These are phyloP conservation scores for Hyaloscypha bicolor DNA, from an alignment of 495 filamentous ascomycete genomes.

Conservation along the genomic window DNA sequence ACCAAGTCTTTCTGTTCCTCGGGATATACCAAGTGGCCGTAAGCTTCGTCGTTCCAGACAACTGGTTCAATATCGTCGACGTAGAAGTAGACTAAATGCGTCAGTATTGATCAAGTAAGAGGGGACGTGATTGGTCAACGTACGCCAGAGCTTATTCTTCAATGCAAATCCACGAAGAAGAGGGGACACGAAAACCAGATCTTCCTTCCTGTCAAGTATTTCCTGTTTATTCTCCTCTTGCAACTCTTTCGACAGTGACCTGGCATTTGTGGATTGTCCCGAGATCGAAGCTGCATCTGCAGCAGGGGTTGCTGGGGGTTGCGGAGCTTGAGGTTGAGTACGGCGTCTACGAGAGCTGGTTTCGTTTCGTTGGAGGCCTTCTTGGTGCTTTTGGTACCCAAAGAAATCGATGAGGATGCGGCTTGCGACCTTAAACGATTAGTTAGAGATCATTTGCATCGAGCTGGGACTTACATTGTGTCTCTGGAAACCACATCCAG, in stretches of 20 bases:
- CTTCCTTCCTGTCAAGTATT: conserved; percentile 24
- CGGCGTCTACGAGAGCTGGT: neutral
- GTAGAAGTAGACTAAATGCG: conserved; percentile 40
- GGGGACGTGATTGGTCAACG: conserved; percentile 15
- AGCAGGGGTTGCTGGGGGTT: neutral
- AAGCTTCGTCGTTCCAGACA: conserved; percentile 42
- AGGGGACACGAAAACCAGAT: conserved; percentile 41
- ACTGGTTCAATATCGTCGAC: conserved; percentile 40
- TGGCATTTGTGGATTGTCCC: conserved; percentile 1
- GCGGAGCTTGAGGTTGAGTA: neutral
- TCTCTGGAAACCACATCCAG: conserved; percentile 13
- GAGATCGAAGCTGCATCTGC: conserved; percentile 10
- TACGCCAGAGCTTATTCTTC: conserved; percentile 42
- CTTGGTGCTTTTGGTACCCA: conserved; percentile 42
- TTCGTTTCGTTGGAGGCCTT: conserved; percentile 31
- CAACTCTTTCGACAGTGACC: conserved; percentile 27
- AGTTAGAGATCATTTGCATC: neutral
- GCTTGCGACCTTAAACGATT: conserved; percentile 24
- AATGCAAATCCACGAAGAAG: conserved; percentile 44
- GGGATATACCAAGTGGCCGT: conserved; percentile 41
- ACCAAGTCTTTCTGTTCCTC: conserved; percentile 44
- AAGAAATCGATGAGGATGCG: conserved; percentile 42
- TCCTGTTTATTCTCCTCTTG: conserved; percentile 34
- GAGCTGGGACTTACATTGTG: conserved; percentile 33
- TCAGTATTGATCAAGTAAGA: conserved; percentile 29